These are phyloP conservation scores for Lachancea kluyveri DNA, from an alignment of 805 yeast genomes.

Conservation along the genomic window DNA sequence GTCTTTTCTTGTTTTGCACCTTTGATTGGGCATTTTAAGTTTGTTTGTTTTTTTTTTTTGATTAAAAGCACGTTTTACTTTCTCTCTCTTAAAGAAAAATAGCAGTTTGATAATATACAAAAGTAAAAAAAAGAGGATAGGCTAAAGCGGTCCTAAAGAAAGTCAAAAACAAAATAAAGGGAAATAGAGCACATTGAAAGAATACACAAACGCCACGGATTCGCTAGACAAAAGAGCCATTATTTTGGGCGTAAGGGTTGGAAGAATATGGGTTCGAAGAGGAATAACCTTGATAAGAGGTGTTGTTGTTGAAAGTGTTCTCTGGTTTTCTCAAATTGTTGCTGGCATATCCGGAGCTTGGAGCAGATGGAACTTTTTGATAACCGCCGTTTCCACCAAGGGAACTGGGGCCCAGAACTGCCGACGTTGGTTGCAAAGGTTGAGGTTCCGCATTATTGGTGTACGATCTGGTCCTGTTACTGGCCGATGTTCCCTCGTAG, in stretches of 20 bases:
- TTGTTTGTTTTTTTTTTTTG: no score
- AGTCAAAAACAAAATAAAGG: background rate
- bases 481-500: constrained; percentile 1
- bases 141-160: background rate
- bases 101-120: background rate
- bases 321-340: constrained; percentile 27
- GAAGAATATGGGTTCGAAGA: constrained; percentile 7
- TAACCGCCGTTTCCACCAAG: constrained; percentile 9
- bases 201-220: no score
- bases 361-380: constrained; percentile 14
- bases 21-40: no score
- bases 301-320: constrained; percentile 18
- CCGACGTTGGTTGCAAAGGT: constrained; percentile 26
- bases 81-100: no score
- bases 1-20: no score
- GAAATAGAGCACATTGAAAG: no score
- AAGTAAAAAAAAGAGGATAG: background rate
- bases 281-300: constrained; percentile 13
- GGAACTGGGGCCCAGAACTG: constrained; percentile 19
- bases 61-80: no score
- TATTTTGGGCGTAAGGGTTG: no score
- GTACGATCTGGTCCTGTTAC: constrained; percentile 5
- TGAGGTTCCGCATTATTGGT: constrained; percentile 9
- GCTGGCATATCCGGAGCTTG: constrained; percentile 9
- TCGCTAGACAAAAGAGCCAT: no score